Base-by-base conservation (phyloP, 208 protist species). In the Naegleria gruberi region DNA sequence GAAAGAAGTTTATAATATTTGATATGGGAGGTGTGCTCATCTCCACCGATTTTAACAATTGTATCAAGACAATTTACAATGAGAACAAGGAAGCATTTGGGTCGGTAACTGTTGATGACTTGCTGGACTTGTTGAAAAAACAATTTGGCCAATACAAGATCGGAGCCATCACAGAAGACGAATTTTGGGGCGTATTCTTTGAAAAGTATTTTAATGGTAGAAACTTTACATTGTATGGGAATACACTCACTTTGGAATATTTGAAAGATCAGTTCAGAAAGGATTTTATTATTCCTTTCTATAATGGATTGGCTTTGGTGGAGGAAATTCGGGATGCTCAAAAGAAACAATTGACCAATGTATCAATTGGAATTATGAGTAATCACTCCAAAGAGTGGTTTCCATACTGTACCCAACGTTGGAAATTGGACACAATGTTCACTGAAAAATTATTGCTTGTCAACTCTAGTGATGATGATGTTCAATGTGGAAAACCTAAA, bases 351-450 rank as follows among this genome's bases (percentile, higher is more conserved):
- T 10, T 40, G 37, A 82, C 74, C 1, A 17, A 82, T 19, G 10
- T 82, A 10, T 43, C 30, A 3, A 82, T 82, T 30, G 74, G 74
- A 43, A 82, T 82, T 43, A 43, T 82, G 40, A 43, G 34, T 42
- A 82, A 82, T 42, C 74, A 82, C 34, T 82, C 74, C 17, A 82
- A 82, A 42, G 74, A 82, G 34, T 82, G 74, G 74, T 43, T 82
- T 82, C 74, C 30, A 34, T 34, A 82, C 10, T 82, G 30, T 34
- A 15, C 37, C 10, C 26, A 43, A 10, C 4, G 40, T 40, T 34
- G 74, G 40, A 43, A 43, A 15, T 82, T 82, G 40, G 40, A 82
- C 10, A 34, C 30, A 82, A 8, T 82, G 19, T 82, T 82, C 10
- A 30, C 17, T 42, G 40, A 82, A 15, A 17, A 17, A 40, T 10